These are phyloP conservation scores for Maudiozyma turicensis DNA, from an alignment of 805 yeast genomes.

Conservation along the genomic window DNA sequence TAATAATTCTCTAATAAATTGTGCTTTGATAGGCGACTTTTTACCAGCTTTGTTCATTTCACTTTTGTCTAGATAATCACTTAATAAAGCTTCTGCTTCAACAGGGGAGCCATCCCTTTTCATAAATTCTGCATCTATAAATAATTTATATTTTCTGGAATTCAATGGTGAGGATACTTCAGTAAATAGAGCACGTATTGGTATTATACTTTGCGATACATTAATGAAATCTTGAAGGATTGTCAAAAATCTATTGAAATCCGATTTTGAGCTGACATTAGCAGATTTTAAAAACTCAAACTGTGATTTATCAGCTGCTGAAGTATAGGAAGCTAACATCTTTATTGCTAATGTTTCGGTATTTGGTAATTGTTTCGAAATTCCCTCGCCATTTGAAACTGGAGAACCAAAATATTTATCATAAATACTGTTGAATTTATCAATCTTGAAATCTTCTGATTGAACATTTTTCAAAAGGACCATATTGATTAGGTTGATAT, in stretches of 20 bases:
- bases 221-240: constrained; percentile 16
- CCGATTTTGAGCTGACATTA: constrained; percentile 5
- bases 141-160: constrained; percentile 14
- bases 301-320: constrained; percentile 5
- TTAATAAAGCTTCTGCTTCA: constrained; percentile 19
- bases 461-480: constrained; percentile 13
- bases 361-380: constrained; percentile 9
- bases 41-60: not conserved
- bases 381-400: constrained; percentile 1
- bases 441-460: constrained; percentile 5
- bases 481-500: constrained; percentile 17
- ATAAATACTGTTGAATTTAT: constrained; percentile 13
- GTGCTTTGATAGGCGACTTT: not conserved
- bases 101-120: constrained; percentile 15
- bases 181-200: constrained; percentile 12
- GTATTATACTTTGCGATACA: constrained; percentile 14
- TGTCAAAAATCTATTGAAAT: constrained; percentile 8
- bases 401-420: constrained; percentile 7
- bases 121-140: constrained; percentile 19
- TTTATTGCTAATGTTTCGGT: constrained; percentile 14
- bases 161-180: constrained; percentile 16
- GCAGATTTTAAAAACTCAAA: constrained; percentile 18
- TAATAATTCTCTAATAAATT: constrained; percentile 3
- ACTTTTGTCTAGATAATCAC: constrained; percentile 11
- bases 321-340: constrained; percentile 16